These are phyloP conservation scores for Cornus florida DNA, from an alignment of 148 eudicot genomes.

Conservation along the genomic window DNA sequence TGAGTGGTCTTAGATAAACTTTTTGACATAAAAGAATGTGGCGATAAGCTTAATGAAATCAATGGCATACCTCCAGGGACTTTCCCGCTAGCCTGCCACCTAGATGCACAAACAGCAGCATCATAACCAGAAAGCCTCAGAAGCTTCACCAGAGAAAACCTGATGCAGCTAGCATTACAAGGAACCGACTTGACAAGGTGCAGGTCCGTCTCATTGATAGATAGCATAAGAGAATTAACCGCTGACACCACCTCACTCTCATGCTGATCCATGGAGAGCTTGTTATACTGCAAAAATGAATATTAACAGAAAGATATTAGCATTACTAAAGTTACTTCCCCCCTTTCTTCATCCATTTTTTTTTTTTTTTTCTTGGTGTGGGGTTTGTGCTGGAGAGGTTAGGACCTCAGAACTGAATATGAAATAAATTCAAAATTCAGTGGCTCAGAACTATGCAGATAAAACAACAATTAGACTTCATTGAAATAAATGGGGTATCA, in stretches of 20 bases:
- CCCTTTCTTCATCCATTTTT: no score
- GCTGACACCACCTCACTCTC: slow-evolving; percentile 62
- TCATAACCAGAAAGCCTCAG: slow-evolving; percentile 85
- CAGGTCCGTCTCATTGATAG: slow-evolving; percentile 52
- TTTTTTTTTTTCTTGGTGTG: background rate
- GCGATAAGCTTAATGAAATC: background rate
- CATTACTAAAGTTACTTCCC: background rate
- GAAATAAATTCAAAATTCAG: no score
- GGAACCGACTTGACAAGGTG: slow-evolving; percentile 53
- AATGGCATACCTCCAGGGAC: slow-evolving; percentile 77
- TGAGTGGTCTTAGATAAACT: background rate
- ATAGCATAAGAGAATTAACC: slow-evolving; percentile 64
- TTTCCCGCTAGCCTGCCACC: slow-evolving; percentile 72
- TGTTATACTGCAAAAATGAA: slow-evolving; percentile 52
- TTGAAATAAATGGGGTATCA: no score
- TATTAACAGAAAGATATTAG: background rate
- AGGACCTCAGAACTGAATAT: background rate
- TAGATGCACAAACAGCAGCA: slow-evolving; percentile 81
- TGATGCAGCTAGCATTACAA: slow-evolving; percentile 79
- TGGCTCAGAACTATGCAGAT: background rate
- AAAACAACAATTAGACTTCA: background rate
- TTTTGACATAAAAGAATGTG: background rate
- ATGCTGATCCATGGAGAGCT: slow-evolving; percentile 60
- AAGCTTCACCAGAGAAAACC: slow-evolving; percentile 73
- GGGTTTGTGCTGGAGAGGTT: background rate